phyloP scores from a whole-genome alignment of 2,329 filamentous ascomycete genomes.

The Arthrocladium fulminans region DNA sequence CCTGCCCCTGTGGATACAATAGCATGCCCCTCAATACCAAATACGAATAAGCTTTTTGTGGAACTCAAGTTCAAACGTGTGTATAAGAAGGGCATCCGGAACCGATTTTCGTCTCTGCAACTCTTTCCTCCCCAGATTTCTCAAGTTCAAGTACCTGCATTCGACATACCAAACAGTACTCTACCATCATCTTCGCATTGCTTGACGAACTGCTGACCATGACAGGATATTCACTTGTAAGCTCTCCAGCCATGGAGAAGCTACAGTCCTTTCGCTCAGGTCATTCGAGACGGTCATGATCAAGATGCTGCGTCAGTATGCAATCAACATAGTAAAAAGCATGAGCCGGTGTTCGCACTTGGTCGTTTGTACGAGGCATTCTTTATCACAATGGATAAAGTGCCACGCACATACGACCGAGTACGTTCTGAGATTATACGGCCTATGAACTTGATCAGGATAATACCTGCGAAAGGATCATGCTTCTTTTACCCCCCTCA shows the following conservation, averaged over 20 bases:
- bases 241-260: slow-evolving; percentile 10
- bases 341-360: slow-evolving; percentile 56
- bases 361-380: slow-evolving; percentile 18
- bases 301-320: slow-evolving; percentile 35
- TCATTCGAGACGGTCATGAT: slow-evolving; percentile 27
- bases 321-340: slow-evolving; percentile 31
- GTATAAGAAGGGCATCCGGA: no score
- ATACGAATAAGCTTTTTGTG: no score
- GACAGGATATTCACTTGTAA: background rate
- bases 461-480: slow-evolving; percentile 99
- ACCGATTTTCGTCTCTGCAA: no score
- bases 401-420: slow-evolving; percentile 20
- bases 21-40: background rate
- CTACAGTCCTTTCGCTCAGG: slow-evolving; percentile 17
- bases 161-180: background rate
- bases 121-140: background rate
- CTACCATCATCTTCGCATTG: background rate
- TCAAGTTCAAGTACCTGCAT: background rate
- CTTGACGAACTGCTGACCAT: background rate
- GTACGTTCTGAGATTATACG: slow-evolving; percentile 75
- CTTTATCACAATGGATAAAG: slow-evolving; percentile 13
- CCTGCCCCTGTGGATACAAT: background rate
- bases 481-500: slow-evolving; percentile 51
- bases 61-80: no score
- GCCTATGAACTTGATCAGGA: slow-evolving; percentile 95